Evolutionary conservation across 805 yeast genomes (phyloP), one percentile per base, ranked within the genome.

Genomic region (Metschnikowia colocasiae): DNA sequence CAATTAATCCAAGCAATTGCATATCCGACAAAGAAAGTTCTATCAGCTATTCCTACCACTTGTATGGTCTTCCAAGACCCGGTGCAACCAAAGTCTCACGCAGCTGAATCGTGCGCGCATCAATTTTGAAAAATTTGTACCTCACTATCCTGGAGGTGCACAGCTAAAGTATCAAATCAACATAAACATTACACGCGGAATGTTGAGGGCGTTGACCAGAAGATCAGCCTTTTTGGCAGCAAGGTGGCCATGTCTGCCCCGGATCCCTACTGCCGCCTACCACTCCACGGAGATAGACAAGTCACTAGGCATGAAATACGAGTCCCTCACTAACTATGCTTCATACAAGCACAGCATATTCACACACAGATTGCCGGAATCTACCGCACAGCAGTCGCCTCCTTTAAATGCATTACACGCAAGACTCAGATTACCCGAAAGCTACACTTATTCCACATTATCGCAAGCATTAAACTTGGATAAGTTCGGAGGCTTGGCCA

Each of bases 391-490:
- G 49, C 76, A 79, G 59, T 80, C 89, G 9, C 87, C 96, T 1
- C 77, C 83, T n/a, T 73, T 94, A 45, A 78, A 78, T 31, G 83
- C 97, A 4, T 75, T 92, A 49, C 96, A 88, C 59, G 71, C 86
- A 16, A 81, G 99, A 65, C 71, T 92, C 45, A 65, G 75, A 16
- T 74, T 92, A 44, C 85, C 94, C 6, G 56, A 68, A 20, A 59
- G 65, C 6, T 85, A 79, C 59, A 64, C 81, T 47, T 73, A 76
- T 33, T 74, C 89, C 10, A 81, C 92, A 1, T 74, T 94, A 50
- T 91, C 96, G 1, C 85, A 91, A 60, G 80, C 94, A 36, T 75
- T 94, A 54, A 86, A 91, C 45, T 81, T 90, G 48, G 54, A 69
- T 45, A 60, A 69, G 29, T 64, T 55, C 51, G 64, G 68, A 12